These are phyloP conservation scores for Zygotorulaspora danielsina DNA, from an alignment of 805 yeast genomes.

Conservation along the genomic window DNA sequence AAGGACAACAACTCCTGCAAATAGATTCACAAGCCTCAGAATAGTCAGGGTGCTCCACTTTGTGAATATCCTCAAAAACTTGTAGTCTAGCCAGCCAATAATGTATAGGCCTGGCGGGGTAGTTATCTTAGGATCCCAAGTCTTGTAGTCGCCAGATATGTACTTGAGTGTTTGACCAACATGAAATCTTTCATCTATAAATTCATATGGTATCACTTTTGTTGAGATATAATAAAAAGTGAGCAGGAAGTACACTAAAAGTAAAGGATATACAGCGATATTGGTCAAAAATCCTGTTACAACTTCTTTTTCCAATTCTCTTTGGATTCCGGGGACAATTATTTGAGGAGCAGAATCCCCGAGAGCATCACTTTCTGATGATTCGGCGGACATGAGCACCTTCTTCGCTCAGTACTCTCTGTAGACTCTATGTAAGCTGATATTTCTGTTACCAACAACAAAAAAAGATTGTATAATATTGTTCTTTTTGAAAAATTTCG, in stretches of 20 bases:
- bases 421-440: too few relatives aligned
- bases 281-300: slow-evolving; percentile 33
- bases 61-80: slow-evolving; percentile 22
- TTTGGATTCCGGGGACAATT: slow-evolving; percentile 28
- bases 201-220: slow-evolving; percentile 31
- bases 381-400: slow-evolving; percentile 5
- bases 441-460: too few relatives aligned
- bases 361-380: slow-evolving; percentile 2
- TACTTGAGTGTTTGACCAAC: slow-evolving; percentile 71
- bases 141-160: slow-evolving; percentile 52
- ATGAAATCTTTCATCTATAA: slow-evolving; percentile 75
- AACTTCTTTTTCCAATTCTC: slow-evolving; percentile 32
- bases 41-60: slow-evolving; percentile 35
- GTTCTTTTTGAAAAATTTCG: slow-evolving; percentile 1
- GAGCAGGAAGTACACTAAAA: slow-evolving; percentile 25
- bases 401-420: too few relatives aligned
- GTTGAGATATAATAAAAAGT: slow-evolving; percentile 32
- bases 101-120: slow-evolving; percentile 93
- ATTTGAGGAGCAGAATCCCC: slow-evolving; percentile 16
- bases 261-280: slow-evolving; percentile 33
- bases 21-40: slow-evolving; percentile 55
- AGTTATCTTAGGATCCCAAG: slow-evolving; percentile 87
- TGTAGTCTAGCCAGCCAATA: slow-evolving; percentile 39
- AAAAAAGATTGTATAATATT: too few relatives aligned
- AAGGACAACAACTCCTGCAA: slow-evolving; percentile 57